phyloP scores from a whole-genome alignment of 768 basidiomycete genomes.

The Strobilomyces dryophilus region DNA sequence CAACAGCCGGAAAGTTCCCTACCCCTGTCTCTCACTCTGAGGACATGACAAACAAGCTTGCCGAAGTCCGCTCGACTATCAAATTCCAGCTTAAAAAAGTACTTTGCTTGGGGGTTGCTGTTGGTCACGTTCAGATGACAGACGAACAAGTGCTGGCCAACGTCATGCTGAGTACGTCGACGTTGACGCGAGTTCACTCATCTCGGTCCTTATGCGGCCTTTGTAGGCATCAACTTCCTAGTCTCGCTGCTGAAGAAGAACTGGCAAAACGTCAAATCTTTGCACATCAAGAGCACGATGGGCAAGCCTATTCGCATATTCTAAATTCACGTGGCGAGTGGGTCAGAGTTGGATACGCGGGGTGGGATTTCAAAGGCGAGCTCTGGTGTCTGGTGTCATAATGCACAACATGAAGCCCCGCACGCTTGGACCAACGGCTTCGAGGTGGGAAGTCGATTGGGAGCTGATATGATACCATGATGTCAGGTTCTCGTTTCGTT shows the following conservation, averaged over 20 bases:
- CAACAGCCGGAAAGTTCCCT: slow-evolving; percentile 95
- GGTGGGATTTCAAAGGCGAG: slow-evolving; percentile 15
- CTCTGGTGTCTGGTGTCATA: slow-evolving; percentile 38
- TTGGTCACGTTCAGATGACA: slow-evolving; percentile 96
- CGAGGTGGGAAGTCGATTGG: slow-evolving; percentile 73
- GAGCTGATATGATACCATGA: slow-evolving; percentile 63
- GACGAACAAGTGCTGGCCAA: slow-evolving; percentile 97
- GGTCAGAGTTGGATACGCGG: slow-evolving; percentile 9
- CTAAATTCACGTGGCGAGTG: slow-evolving; percentile 38
- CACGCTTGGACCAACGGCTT: slow-evolving; percentile 97
- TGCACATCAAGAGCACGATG: slow-evolving; percentile 99
- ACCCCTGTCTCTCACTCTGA: slow-evolving; percentile 93
- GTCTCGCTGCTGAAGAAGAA: slow-evolving; percentile 99
- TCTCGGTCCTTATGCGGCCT: slow-evolving; percentile 5
- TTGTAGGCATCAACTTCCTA: slow-evolving; percentile 95
- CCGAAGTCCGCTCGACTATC: slow-evolving; percentile 97
- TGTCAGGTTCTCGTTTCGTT: slow-evolving; percentile 21
- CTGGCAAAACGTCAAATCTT: slow-evolving; percentile 99
- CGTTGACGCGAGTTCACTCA: not conserved
- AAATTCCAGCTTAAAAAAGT: slow-evolving; percentile 99
- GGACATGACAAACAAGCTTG: slow-evolving; percentile 85
- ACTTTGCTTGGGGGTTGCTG: slow-evolving; percentile 96
- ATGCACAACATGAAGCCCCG: slow-evolving; percentile 96
- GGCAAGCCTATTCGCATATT: slow-evolving; percentile 96
- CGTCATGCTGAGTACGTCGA: slow-evolving; percentile 86